Conservation (phyloP, 176 grass and related monocot species). For the Oryza nivara region DNA sequence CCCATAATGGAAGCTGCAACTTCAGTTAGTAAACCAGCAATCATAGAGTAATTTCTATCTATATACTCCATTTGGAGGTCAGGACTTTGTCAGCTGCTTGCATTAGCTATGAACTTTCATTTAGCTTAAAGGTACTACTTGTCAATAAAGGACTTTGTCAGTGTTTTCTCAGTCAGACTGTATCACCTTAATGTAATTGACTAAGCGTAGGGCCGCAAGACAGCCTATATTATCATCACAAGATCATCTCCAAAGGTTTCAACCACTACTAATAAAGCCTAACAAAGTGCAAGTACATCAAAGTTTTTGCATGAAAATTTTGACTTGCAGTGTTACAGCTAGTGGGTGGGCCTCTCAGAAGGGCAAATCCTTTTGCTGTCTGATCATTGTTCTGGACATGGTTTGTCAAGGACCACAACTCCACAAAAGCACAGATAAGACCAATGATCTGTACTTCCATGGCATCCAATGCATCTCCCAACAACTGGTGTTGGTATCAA, state of each 20-base stretch:
- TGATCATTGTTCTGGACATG: conserved; percentile 33
- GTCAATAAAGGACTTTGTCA: no score
- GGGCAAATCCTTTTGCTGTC: conserved; percentile 22
- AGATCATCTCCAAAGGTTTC: conserved; percentile 31
- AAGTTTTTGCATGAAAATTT: conserved; percentile 27
- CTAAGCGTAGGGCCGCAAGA: conserved; percentile 8
- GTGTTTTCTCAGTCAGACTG: no score
- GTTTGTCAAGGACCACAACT: conserved; percentile 44
- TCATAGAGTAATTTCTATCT: conserved; percentile 30
- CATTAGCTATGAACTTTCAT: conserved; percentile 26
- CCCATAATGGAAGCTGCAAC: conserved; percentile 25
- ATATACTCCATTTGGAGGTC: conserved; percentile 38
- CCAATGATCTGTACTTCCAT: conserved; percentile 54
- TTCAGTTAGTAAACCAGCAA: conserved; percentile 28
- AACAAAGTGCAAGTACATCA: conserved; percentile 10
- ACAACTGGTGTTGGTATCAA: conserved; percentile 33
- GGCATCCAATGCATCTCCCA: conserved; percentile 56
- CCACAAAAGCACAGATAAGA: conserved; percentile 22
- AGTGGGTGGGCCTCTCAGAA: conserved; percentile 29
- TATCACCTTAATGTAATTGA: no score
- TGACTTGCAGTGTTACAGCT: conserved; percentile 12
- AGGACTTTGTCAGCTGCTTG: conserved; percentile 16
- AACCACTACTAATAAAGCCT: background rate
- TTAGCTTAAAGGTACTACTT: conserved; percentile 6
- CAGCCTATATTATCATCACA: conserved; percentile 33